These are phyloP conservation scores for Coemansia linderi DNA, from an alignment of 371 early-diverging fungal genomes.

Conservation along the genomic window DNA sequence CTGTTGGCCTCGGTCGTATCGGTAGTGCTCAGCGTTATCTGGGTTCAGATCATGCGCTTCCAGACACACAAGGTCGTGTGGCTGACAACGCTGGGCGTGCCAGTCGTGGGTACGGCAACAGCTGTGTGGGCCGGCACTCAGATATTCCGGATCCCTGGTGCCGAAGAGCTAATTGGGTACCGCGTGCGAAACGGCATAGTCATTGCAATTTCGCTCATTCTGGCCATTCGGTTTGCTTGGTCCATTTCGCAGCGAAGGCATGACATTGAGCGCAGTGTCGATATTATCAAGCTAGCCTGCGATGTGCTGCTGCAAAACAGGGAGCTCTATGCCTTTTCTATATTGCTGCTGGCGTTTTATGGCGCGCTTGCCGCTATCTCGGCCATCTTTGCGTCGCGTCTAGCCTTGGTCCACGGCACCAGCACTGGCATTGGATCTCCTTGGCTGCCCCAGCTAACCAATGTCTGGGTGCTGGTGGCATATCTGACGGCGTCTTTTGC, in stretches of 20 bases:
- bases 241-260: conserved; percentile 25
- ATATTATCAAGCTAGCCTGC: conserved; percentile 33
- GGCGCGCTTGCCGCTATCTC: conserved; percentile 28
- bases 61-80: conserved; percentile 45
- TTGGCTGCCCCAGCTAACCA: not conserved
- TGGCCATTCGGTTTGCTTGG: conserved; percentile 42
- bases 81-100: conserved; percentile 46
- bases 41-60: conserved; percentile 45
- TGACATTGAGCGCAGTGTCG: conserved; percentile 48
- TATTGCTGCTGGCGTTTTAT: conserved; percentile 40
- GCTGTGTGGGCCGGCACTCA: conserved; percentile 44
- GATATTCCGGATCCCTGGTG: conserved; percentile 25
- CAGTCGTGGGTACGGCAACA: conserved; percentile 31
- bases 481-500: conserved; percentile 37
- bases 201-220: conserved; percentile 18
- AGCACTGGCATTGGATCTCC: not conserved
- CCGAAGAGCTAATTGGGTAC: conserved; percentile 33
- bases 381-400: conserved; percentile 37
- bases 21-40: conserved; percentile 23
- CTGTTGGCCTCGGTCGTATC: conserved; percentile 19
- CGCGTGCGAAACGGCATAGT: conserved; percentile 37
- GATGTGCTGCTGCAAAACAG: conserved; percentile 30
- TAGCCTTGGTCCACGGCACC: conserved; percentile 13
- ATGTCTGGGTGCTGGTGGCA: conserved; percentile 21
- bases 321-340: conserved; percentile 43